Conservation (phyloP, 192 early-diverging fungal species). For the Geranomyces michiganensis region DNA sequence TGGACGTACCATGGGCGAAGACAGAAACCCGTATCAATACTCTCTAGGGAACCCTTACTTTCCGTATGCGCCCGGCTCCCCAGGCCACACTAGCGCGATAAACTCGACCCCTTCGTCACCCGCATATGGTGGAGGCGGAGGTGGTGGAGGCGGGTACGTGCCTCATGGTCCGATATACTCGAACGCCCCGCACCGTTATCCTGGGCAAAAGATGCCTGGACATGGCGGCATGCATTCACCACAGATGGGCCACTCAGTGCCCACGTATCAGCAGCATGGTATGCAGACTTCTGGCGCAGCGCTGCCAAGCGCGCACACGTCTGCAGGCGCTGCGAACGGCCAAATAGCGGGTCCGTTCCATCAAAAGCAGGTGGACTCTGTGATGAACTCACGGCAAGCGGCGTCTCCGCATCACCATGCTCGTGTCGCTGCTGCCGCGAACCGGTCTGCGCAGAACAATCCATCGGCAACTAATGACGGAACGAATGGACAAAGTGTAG, state of each 20-base stretch:
- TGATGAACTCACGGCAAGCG: constrained; percentile 72
- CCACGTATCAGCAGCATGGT: constrained; percentile 23
- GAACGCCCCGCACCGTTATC: constrained; percentile 22
- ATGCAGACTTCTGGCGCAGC: constrained; percentile 1
- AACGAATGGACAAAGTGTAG: constrained; percentile 48
- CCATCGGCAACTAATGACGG: not conserved
- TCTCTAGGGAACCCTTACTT: constrained; percentile 22
- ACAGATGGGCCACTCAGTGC: constrained; percentile 31
- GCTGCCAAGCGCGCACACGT: not conserved
- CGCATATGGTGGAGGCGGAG: constrained; percentile 5
- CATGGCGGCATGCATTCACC: constrained; percentile 29
- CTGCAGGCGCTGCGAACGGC: constrained; percentile 7
- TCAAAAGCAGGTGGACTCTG: constrained; percentile 74
- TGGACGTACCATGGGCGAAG: constrained; percentile 12
- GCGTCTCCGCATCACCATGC: constrained; percentile 89
- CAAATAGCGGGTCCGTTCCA: constrained; percentile 52
- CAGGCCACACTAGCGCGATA: constrained; percentile 22
- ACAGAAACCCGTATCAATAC: constrained; percentile 37
- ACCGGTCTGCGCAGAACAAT: constrained; percentile 52
- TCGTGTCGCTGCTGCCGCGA: constrained; percentile 80
- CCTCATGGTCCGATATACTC: constrained; percentile 24
- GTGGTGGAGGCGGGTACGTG: constrained; percentile 20
- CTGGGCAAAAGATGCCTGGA: constrained; percentile 26
- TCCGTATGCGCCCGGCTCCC: constrained; percentile 35
- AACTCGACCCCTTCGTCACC: constrained; percentile 36